Conservation (phyloP, 2,329 filamentous ascomycete species). For the Colletotrichum liaoningense region DNA sequence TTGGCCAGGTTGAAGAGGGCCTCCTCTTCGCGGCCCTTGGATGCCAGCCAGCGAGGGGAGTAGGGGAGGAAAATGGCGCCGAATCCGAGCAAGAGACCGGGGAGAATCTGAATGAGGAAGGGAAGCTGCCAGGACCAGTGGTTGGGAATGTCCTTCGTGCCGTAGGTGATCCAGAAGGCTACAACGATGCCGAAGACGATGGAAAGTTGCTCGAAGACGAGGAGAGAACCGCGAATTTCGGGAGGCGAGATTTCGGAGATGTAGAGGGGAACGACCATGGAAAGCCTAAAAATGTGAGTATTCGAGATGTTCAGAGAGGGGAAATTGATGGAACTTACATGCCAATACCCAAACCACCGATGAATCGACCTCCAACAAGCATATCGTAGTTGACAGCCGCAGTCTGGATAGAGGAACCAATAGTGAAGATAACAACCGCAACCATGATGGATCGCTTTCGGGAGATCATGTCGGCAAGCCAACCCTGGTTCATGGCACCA, state of each 20-base stretch:
- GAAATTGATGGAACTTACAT: constrained; percentile 34
- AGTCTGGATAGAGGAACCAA: constrained; percentile 46
- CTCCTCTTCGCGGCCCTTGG: constrained; percentile 48
- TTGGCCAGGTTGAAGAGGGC: constrained; percentile 38
- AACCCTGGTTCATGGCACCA: constrained; percentile 65
- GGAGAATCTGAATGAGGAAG: constrained; percentile 45
- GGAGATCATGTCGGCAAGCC: constrained; percentile 47
- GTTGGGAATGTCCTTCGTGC: constrained; percentile 37
- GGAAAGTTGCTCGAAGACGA: constrained; percentile 45
- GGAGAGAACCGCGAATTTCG: constrained; percentile 48
- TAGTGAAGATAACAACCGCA: constrained; percentile 44
- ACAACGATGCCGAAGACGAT: constrained; percentile 47
- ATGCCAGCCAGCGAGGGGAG: constrained; percentile 44
- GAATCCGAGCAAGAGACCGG: constrained; percentile 39
- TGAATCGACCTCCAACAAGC: constrained; percentile 60
- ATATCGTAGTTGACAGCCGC: constrained; percentile 49
- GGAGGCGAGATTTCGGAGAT: constrained; percentile 54
- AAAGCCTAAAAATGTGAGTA: constrained; percentile 43
- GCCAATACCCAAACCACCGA: constrained; percentile 61
- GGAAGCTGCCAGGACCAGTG: constrained; percentile 43
- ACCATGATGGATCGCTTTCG: constrained; percentile 45
- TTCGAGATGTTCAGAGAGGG: background rate
- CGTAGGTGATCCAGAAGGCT: constrained; percentile 42
- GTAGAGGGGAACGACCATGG: constrained; percentile 60
- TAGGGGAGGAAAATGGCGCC: constrained; percentile 43